phyloP scores from a whole-genome alignment of 139 green algal species.

The Closterium sp. region DNA sequence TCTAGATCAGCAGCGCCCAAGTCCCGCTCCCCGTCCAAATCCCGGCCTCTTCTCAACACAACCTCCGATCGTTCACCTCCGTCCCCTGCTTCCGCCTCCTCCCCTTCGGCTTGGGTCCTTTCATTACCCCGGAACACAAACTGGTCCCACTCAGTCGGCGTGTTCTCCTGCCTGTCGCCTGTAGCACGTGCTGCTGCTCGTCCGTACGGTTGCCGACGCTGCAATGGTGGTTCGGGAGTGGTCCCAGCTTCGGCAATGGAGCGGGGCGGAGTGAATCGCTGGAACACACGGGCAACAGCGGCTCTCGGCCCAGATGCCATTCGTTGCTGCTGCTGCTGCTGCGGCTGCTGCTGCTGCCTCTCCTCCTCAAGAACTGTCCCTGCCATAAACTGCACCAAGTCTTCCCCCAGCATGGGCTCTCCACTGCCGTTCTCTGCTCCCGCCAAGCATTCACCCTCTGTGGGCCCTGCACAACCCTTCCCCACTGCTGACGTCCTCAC shows the following conservation, averaged over 20 bases:
- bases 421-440: too few species aligned
- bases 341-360: too few species aligned
- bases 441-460: background rate
- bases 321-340: background rate
- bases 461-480: background rate
- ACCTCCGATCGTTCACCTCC: background rate
- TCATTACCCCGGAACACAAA: background rate
- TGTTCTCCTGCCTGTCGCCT: background rate
- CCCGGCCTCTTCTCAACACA: background rate
- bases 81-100: background rate
- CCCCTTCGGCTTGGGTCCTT: too few species aligned
- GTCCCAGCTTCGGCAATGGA: background rate
- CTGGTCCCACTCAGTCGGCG: background rate
- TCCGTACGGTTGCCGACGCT: background rate
- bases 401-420: background rate
- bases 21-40: background rate
- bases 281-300: background rate
- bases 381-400: background rate
- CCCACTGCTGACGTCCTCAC: background rate
- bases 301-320: background rate
- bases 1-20: background rate
- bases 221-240: background rate
- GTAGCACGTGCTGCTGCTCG: too few species aligned
- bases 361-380: background rate
- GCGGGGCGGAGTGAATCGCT: background rate